These are phyloP conservation scores for Mariannaea sp. DNA, from an alignment of 2,329 filamentous ascomycete species.

Conservation along the genomic window DNA sequence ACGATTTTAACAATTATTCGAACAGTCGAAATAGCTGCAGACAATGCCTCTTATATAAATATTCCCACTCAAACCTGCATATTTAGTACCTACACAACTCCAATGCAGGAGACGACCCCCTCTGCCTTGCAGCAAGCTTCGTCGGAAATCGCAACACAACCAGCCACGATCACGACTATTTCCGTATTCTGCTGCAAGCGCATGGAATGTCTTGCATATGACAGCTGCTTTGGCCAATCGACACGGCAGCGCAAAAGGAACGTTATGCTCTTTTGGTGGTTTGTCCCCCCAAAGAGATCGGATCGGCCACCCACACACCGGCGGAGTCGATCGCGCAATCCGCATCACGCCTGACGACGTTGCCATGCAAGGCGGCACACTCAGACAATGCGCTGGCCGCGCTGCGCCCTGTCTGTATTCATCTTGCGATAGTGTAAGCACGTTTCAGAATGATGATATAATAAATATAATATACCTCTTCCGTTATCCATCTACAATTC, in stretches of 20 bases:
- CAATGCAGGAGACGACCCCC: no score
- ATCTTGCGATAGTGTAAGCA: no score
- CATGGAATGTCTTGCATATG: neutral
- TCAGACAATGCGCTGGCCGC: constrained; percentile 15
- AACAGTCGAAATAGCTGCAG: no score
- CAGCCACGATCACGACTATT: neutral
- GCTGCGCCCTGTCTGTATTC: neutral
- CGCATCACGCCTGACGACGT: constrained; percentile 30
- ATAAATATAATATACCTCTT: neutral
- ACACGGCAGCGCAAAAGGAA: neutral
- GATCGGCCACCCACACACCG: neutral
- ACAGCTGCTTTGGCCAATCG: neutral
- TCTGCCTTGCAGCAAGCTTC: neutral
- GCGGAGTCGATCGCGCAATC: constrained; percentile 29
- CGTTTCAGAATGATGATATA: neutral
- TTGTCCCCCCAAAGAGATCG: neutral
- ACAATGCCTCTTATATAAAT: no score
- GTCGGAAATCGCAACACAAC: neutral
- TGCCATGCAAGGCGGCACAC: constrained; percentile 3
- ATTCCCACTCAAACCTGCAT: no score
- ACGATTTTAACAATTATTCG: no score
- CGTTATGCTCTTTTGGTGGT: neutral
- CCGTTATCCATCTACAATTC: neutral
- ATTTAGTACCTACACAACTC: no score
- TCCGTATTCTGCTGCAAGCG: no score